A percentile compares a stretch with the other conserved stretches of the same genome.
These are phyloP conservation scores for Tephrocybe sp. DNA, from an alignment of 768 basidiomycete species.

Conservation along the genomic window DNA sequence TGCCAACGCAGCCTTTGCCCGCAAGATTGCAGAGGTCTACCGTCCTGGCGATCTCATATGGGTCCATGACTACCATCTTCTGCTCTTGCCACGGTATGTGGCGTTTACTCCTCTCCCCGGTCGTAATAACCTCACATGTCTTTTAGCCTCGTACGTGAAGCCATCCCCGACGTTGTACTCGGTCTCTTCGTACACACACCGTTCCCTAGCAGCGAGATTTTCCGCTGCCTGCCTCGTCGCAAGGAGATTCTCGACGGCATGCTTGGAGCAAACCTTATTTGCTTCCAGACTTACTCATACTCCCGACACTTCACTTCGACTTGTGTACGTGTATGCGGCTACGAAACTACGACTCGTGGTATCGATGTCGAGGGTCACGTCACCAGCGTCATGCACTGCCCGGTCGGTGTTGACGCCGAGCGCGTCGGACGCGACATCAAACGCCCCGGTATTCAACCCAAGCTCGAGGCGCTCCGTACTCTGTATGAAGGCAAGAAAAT, in stretches of 20 bases:
- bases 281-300: conserved; percentile 98
- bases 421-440: conserved; percentile 80
- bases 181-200: conserved; percentile 98
- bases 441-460: conserved; percentile 84
- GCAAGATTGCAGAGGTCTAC: conserved; percentile 71
- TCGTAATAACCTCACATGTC: neutral
- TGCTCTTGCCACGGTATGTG: conserved; percentile 73
- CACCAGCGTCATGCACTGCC: conserved; percentile 83
- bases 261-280: conserved; percentile 94
- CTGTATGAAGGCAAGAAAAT: conserved; percentile 98
- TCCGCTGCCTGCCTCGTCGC: conserved; percentile 88
- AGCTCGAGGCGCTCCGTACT: conserved; percentile 77
- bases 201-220: conserved; percentile 96
- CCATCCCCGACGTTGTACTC: conserved; percentile 66
- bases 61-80: conserved; percentile 95
- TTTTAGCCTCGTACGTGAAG: conserved; percentile 66
- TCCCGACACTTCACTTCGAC: conserved; percentile 93
- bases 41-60: conserved; percentile 89
- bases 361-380: conserved; percentile 91
- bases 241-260: conserved; percentile 97
- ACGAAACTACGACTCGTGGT: conserved; percentile 69
- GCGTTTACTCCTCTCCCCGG: conserved; percentile 5
- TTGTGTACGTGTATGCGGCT: conserved; percentile 94
- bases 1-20: conserved; percentile 85
- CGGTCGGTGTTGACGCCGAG: conserved; percentile 94